Base-by-base conservation (phyloP, 106 monocot species). In the Allium cepa region DNA sequence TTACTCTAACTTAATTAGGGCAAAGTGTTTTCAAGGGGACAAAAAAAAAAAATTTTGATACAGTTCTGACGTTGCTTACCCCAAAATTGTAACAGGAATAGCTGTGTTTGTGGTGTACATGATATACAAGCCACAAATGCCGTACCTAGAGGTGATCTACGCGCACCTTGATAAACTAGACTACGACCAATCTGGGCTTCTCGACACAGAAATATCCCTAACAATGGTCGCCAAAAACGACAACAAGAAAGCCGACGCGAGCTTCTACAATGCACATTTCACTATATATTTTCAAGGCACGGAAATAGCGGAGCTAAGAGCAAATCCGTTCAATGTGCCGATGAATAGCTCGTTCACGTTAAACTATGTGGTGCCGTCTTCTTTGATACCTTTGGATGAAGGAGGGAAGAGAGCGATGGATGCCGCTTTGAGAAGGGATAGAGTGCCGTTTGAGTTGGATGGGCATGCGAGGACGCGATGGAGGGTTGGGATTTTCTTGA, bases 91-190 rank as follows among this genome's bases (percentile, higher is more conserved):
- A 36, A 69, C 63, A 1, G 95, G 85, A 59, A 49, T 77, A 11
- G 62, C 53, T 9, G 69, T 91, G 11, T 77, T 88, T 64, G 53
- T 66, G 47, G 68, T 96, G 69, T 91, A 84, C 78, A 59, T 84
- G 56, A 77, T 80, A 69, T 84, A 86, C 78, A 81, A 84, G 71
- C 96, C 96, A 7, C 85, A 73, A 74, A 57, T 73, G 55, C 91
- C 96, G 12, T 83, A 70, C 83, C 6, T 96, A 22, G 17, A 51
- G 10, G 75, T 88, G 9, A 18, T 70, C 0, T 52, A 47, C 13
- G 84, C 92, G 14, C 79, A 77, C 50, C 82, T 97, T 47, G 58
- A 76, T 72, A 68, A 14, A 9, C 78, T 97, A 0, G 67, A 71
- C 53, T 92, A 92, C 63, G 92, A 89, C 79, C 84, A 82, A 53